Evolutionary conservation across 1,284 basidiomycete species (phyloP).

Genomic region (Puccinia horiana): DNA sequence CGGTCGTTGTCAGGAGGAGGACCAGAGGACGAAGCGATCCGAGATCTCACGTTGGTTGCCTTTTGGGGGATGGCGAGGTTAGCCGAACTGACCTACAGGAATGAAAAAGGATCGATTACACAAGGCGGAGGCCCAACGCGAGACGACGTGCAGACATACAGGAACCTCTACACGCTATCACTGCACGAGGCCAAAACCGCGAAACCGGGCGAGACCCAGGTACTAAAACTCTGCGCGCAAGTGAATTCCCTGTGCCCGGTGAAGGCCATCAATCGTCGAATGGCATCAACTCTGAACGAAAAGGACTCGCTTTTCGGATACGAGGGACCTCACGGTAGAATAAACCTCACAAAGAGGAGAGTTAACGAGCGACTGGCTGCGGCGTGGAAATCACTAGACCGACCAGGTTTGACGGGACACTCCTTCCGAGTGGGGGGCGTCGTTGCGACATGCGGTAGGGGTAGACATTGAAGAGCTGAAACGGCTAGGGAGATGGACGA

Average conservation of each 20-base stretch:
- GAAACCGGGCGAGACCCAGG: neutral
- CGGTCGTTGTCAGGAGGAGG: neutral
- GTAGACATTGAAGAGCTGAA: neutral
- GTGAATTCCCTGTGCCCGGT: neutral
- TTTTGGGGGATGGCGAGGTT: conserved; percentile 4
- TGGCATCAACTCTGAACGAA: neutral
- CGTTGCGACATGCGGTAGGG: neutral
- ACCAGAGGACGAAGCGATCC: neutral
- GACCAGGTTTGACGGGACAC: neutral
- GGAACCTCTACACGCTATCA: neutral
- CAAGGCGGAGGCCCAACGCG: no score
- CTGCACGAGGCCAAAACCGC: neutral
- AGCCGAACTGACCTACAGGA: neutral
- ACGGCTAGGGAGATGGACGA: neutral
- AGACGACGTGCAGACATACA: neutral
- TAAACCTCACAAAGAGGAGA: neutral
- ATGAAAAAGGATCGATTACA: no score
- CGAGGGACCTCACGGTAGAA: neutral
- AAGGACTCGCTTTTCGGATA: neutral
- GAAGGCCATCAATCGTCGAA: neutral
- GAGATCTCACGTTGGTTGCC: no score
- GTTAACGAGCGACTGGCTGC: neutral
- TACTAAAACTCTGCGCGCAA: neutral
- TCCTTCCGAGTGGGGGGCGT: neutral
- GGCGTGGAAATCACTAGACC: neutral